Conservation (phyloP, 2,329 filamentous ascomycete genomes). For the Neopestalotiopsis clavispora region DNA sequence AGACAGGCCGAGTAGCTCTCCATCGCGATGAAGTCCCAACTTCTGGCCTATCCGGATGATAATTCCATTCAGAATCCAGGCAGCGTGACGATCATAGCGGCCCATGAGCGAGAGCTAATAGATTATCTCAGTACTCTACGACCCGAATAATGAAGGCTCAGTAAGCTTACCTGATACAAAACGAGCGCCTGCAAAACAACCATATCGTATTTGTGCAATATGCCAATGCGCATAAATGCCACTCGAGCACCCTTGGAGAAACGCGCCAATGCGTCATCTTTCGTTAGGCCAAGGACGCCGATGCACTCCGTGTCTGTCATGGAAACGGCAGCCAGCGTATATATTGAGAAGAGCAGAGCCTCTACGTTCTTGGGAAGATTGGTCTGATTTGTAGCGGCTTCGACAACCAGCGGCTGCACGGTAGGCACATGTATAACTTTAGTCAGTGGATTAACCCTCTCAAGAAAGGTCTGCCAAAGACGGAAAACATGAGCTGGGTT, state of each 20-base stretch:
- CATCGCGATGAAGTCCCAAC: slow-evolving; percentile 70
- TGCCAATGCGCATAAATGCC: slow-evolving; percentile 56
- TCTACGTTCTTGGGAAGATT: slow-evolving; percentile 63
- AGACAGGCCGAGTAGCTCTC: slow-evolving; percentile 57
- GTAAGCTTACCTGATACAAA: slow-evolving; percentile 55
- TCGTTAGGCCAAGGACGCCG: slow-evolving; percentile 54
- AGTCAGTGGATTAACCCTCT: slow-evolving; percentile 70
- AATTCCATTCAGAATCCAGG: slow-evolving; percentile 65
- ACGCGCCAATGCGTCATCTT: slow-evolving; percentile 53
- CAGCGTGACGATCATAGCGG: slow-evolving; percentile 61
- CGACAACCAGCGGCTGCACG: slow-evolving; percentile 67
- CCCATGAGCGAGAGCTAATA: slow-evolving; percentile 59
- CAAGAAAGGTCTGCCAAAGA: slow-evolving; percentile 76
- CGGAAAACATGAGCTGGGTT: slow-evolving; percentile 68
- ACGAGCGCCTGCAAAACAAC: slow-evolving; percentile 63
- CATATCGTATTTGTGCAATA: slow-evolving; percentile 63
- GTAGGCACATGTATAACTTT: slow-evolving; percentile 71
- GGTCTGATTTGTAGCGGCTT: slow-evolving; percentile 62
- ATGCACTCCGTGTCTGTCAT: slow-evolving; percentile 60
- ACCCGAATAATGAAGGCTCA: no score
- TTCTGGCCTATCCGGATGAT: slow-evolving; percentile 69
- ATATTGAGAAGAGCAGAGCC: slow-evolving; percentile 69
- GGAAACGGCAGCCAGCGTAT: slow-evolving; percentile 63
- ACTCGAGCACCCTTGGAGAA: slow-evolving; percentile 58
- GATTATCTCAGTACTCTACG: not conserved